phyloP scores from a whole-genome alignment of 352 stramenopile genomes.

The Phytophthora pinifolia region DNA sequence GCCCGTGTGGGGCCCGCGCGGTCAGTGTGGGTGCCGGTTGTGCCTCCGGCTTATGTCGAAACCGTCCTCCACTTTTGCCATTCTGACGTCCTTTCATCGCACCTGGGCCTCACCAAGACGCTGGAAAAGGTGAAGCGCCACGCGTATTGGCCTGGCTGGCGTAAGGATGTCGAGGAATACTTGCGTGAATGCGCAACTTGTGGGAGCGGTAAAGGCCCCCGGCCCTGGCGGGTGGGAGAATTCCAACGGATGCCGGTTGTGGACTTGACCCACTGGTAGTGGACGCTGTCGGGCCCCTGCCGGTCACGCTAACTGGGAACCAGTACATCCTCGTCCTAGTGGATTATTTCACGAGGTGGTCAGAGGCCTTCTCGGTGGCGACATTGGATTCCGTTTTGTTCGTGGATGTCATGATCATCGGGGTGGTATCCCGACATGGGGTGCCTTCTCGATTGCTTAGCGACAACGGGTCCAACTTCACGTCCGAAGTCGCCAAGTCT shows the following conservation, averaged over 20 bases:
- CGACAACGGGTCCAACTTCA: slow-evolving; percentile 9
- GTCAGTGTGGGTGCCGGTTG: neutral
- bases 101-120: slow-evolving; percentile 4
- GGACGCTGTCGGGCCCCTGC: neutral
- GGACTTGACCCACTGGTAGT: slow-evolving; percentile 1
- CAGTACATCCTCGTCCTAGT: too few species aligned
- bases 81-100: neutral
- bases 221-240: neutral
- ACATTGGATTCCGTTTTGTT: neutral
- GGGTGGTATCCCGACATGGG: slow-evolving; percentile 1
- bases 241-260: slow-evolving; percentile 11
- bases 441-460: slow-evolving; percentile 6
- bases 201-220: neutral
- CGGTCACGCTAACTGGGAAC: neutral
- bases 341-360: too few species aligned
- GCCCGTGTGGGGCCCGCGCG: slow-evolving; percentile 1
- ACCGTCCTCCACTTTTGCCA: slow-evolving; percentile 12
- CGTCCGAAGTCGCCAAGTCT: too few species aligned
- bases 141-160: slow-evolving; percentile 7
- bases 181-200: neutral
- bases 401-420: slow-evolving; percentile 1
- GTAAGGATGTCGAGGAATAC: slow-evolving; percentile 4
- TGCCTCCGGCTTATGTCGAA: neutral
- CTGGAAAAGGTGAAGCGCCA: slow-evolving; percentile 1
- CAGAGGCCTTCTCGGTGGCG: neutral